Percentiles rank a stretch among this genome's conserved stretches.
These are phyloP conservation scores for Gossypium bickii DNA, from an alignment of 345 rosid genomes.

Conservation along the genomic window DNA sequence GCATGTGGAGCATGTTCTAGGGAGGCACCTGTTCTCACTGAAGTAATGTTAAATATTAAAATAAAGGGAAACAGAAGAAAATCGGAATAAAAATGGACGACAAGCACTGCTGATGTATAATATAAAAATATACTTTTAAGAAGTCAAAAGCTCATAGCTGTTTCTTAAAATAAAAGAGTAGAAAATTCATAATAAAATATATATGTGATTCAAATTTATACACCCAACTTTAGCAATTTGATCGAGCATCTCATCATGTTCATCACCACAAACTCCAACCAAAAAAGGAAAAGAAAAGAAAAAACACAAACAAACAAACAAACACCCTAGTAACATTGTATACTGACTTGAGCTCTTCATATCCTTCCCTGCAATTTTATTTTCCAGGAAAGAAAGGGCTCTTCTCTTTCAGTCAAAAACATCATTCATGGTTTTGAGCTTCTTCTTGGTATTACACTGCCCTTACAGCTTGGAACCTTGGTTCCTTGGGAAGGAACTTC, in stretches of 20 bases:
- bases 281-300: background rate
- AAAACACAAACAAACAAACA: too few species aligned
- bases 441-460: slow-evolving; percentile 25
- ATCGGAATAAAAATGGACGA: too few species aligned
- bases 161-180: background rate
- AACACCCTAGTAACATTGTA: background rate
- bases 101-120: too few species aligned
- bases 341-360: slow-evolving; percentile 16
- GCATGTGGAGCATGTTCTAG: background rate
- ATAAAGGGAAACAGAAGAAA: background rate
- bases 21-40: background rate
- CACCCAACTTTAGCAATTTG: background rate
- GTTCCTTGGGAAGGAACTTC: slow-evolving; percentile 84
- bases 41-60: background rate
- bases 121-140: background rate
- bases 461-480: slow-evolving; percentile 73
- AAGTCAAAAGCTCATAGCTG: background rate
- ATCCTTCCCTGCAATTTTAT: slow-evolving; percentile 11
- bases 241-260: too few species aligned
- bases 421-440: background rate
- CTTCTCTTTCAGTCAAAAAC: background rate
- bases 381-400: slow-evolving; percentile 24
- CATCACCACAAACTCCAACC: too few species aligned
- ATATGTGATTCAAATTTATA: background rate
- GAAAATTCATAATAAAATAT: background rate